phyloP scores from a whole-genome alignment of 2,329 filamentous ascomycete genomes.

The Zasmidium citrigriseum region DNA sequence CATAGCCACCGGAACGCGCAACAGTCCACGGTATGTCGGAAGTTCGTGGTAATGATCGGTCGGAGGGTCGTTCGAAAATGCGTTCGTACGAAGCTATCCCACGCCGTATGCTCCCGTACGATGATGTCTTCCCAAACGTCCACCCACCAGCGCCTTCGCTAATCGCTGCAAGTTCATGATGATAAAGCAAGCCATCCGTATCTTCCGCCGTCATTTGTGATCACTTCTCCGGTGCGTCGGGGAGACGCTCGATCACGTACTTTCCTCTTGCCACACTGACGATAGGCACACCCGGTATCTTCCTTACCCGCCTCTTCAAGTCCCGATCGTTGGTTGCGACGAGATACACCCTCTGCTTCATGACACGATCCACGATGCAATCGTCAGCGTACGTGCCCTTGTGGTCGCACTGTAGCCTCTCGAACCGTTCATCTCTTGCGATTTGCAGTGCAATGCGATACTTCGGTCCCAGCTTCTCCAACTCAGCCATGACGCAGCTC shows the following conservation, averaged over 20 bases:
- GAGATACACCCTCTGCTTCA: constrained; percentile 50
- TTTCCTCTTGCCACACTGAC: constrained; percentile 85
- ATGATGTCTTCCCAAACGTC: background rate
- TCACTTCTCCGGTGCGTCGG: constrained; percentile 73
- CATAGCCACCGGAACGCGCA: background rate
- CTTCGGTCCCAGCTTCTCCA: constrained; percentile 86
- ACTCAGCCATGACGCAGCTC: constrained; percentile 76
- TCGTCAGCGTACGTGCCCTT: constrained; percentile 88
- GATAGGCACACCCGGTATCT: constrained; percentile 75
- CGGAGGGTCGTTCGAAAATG: background rate
- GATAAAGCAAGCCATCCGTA: background rate
- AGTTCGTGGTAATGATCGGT: background rate
- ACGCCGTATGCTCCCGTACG: background rate
- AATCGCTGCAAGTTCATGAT: constrained; percentile 4
- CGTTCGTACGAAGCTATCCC: background rate
- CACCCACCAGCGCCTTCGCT: constrained; percentile 12
- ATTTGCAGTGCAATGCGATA: constrained; percentile 85
- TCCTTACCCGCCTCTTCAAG: constrained; percentile 78
- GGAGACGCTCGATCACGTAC: constrained; percentile 90
- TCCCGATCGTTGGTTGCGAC: constrained; percentile 68
- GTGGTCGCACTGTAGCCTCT: constrained; percentile 84
- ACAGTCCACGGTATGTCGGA: background rate
- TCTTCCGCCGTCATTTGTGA: constrained; percentile 4
- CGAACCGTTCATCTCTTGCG: constrained; percentile 86
- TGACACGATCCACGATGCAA: constrained; percentile 57